phyloP scores from a whole-genome alignment of 2,329 filamentous ascomycete species.

The Orbilia ellipsospora region DNA sequence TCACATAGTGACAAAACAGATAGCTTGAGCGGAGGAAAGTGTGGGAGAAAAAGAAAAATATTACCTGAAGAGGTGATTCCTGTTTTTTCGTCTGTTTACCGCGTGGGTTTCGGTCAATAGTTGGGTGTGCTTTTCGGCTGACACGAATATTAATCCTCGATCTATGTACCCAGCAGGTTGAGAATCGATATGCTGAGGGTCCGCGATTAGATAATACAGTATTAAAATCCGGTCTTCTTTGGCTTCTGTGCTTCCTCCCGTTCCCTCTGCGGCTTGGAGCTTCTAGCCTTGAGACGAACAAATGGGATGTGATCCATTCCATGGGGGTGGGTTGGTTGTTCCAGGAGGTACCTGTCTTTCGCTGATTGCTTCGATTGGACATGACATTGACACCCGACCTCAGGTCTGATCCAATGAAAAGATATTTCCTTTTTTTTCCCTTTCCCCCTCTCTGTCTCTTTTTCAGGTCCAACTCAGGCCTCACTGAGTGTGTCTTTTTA shows the following conservation, averaged over 20 bases:
- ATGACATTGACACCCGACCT: background rate
- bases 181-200: background rate
- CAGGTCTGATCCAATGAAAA: background rate
- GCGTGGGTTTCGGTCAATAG: constrained; percentile 37
- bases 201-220: constrained; percentile 30
- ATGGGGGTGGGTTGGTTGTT: no score
- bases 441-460: constrained; percentile 11
- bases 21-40: background rate
- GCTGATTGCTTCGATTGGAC: constrained; percentile 29
- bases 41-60: constrained; percentile 6
- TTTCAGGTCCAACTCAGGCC: constrained; percentile 15
- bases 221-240: constrained; percentile 4
- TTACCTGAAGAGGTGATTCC: constrained; percentile 11
- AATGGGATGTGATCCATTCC: constrained; percentile 18
- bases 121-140: constrained; percentile 23
- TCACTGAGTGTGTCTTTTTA: background rate
- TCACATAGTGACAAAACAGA: background rate
- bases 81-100: background rate
- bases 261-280: constrained; percentile 17
- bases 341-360: constrained; percentile 6
- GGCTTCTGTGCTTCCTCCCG: background rate
- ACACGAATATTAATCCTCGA: no score
- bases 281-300: constrained; percentile 23
- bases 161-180: background rate
- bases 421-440: background rate